These are phyloP conservation scores for Didymella lethalis DNA, from an alignment of 2,329 filamentous ascomycete species.

Conservation along the genomic window DNA sequence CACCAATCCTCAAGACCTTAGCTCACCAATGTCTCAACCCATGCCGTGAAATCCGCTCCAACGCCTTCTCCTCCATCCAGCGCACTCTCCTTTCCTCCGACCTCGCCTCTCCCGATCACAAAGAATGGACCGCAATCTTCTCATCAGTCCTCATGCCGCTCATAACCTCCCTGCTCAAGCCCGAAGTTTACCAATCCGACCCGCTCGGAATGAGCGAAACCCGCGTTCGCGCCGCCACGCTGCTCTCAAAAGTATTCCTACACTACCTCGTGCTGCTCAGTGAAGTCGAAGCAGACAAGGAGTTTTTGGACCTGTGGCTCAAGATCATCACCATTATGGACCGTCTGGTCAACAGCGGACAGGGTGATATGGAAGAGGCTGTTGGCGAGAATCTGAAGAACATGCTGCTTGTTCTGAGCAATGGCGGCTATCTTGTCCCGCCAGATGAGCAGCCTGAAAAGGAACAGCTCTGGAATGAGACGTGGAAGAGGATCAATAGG, in stretches of 20 bases:
- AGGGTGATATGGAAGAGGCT: conserved; percentile 94
- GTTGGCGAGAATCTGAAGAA: conserved; percentile 97
- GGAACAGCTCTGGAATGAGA: conserved; percentile 67
- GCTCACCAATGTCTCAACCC: conserved; percentile 93
- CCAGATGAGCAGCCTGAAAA: conserved; percentile 63
- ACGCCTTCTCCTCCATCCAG: conserved; percentile 86
- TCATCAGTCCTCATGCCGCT: conserved; percentile 92
- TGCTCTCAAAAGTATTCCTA: conserved; percentile 94
- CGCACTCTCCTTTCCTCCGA: conserved; percentile 84
- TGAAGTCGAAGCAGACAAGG: conserved; percentile 85
- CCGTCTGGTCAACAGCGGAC: conserved; percentile 92
- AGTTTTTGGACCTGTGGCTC: conserved; percentile 90
- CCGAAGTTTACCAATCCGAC: conserved; percentile 92
- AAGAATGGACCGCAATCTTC: conserved; percentile 96
- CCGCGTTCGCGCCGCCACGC: conserved; percentile 85
- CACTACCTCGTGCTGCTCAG: conserved; percentile 88
- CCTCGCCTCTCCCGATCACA: conserved; percentile 81
- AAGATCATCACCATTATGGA: conserved; percentile 95
- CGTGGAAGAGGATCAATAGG: conserved; percentile 65
- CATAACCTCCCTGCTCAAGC: conserved; percentile 85
- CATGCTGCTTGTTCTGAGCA: conserved; percentile 92
- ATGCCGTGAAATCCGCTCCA: conserved; percentile 88
- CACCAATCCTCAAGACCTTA: conserved; percentile 88
- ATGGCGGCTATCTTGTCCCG: conserved; percentile 81
- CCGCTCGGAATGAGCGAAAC: conserved; percentile 95